phyloP scores from a whole-genome alignment of 2,329 filamentous ascomycete species.

The Aspergillus jensenii region DNA sequence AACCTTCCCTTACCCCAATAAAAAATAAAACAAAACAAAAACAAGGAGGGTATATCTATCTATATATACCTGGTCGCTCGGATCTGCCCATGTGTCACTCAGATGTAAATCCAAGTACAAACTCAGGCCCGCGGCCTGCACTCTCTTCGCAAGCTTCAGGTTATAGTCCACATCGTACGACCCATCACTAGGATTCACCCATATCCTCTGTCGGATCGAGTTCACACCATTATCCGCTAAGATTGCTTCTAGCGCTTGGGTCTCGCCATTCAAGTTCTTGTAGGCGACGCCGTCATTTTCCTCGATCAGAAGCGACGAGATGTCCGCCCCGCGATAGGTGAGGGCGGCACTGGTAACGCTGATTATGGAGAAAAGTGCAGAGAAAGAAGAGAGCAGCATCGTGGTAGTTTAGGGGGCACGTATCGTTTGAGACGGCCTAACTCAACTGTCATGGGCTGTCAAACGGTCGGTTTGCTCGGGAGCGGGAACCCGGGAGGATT shows the following conservation, averaged over 20 bases:
- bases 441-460: too few relatives aligned
- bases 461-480: too few relatives aligned
- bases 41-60: neutral
- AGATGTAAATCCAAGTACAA: slow-evolving; percentile 66
- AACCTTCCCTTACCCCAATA: too few relatives aligned
- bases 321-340: slow-evolving; percentile 67
- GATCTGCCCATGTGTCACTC: slow-evolving; percentile 71
- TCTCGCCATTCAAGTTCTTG: slow-evolving; percentile 55
- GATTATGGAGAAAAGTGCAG: slow-evolving; percentile 13
- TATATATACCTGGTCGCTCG: slow-evolving; percentile 55
- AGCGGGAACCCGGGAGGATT: too few relatives aligned
- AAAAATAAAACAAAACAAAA: too few relatives aligned
- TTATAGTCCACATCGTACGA: slow-evolving; percentile 71
- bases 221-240: slow-evolving; percentile 64
- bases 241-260: slow-evolving; percentile 62
- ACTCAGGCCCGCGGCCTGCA: slow-evolving; percentile 61
- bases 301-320: slow-evolving; percentile 66
- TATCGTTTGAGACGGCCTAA: too few relatives aligned
- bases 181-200: slow-evolving; percentile 67
- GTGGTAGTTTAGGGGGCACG: neutral
- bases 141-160: slow-evolving; percentile 64
- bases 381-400: neutral
- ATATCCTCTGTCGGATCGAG: slow-evolving; percentile 68
- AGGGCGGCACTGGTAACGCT: slow-evolving; percentile 46
- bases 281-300: slow-evolving; percentile 63